A percentile compares a stretch with the other conserved stretches of the same genome.
Evolutionary conservation across 176 grass and related monocot genomes (phyloP).

Genomic region (Puya raimondii): DNA sequence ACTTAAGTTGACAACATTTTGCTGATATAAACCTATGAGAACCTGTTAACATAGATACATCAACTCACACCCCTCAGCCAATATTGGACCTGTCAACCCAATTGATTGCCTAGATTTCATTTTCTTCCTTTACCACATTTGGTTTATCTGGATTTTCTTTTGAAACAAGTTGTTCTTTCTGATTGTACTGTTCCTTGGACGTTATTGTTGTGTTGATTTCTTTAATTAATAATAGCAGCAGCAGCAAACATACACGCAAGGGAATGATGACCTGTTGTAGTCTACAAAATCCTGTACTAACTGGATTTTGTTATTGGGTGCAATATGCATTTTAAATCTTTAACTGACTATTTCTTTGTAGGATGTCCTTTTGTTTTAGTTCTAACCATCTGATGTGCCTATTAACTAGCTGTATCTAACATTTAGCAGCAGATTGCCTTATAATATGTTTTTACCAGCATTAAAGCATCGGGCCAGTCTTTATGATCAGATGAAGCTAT

Average conservation of each 20-base stretch:
- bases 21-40: too few species aligned
- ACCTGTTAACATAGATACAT: too few species aligned
- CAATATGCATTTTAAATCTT: neutral
- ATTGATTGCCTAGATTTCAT: neutral
- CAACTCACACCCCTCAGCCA: too few species aligned
- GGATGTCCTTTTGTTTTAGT: neutral
- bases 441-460: neutral
- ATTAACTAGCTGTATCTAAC: neutral
- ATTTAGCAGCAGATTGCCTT: neutral
- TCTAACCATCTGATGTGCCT: neutral
- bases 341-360: neutral
- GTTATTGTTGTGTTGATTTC: too few species aligned
- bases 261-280: too few species aligned
- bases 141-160: neutral
- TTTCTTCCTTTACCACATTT: neutral
- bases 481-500: neutral
- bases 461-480: neutral
- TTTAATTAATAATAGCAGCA: too few species aligned
- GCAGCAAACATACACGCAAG: neutral
- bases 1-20: too few species aligned
- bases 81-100: too few species aligned
- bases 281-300: too few species aligned
- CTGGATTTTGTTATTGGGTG: neutral
- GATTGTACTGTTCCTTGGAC: too few species aligned
- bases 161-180: neutral